phyloP scores from a whole-genome alignment of 140 eudicot species.

The Flaveria floridana region DNA sequence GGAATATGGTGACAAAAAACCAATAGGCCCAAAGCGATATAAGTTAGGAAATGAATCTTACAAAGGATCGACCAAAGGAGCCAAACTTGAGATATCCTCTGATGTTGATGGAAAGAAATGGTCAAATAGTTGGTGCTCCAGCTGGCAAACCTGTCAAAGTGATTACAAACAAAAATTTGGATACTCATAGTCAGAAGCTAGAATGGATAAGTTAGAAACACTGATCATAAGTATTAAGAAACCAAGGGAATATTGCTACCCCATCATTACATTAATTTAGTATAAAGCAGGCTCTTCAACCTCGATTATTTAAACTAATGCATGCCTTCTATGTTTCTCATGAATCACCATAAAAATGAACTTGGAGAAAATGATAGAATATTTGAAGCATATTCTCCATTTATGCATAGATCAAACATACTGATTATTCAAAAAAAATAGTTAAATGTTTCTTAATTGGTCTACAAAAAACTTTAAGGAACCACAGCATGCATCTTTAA shows the following conservation, averaged over 20 bases:
- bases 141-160: conserved; percentile 81
- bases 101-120: conserved; percentile 94
- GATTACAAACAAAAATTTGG: background rate
- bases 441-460: background rate
- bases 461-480: background rate
- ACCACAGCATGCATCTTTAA: conserved; percentile 7
- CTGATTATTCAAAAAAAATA: background rate
- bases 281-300: conserved; percentile 7
- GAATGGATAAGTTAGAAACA: background rate
- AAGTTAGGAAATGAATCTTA: conserved; percentile 41
- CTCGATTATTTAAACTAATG: background rate
- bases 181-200: background rate
- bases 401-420: conserved; percentile 9
- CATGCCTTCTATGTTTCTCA: background rate
- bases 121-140: conserved; percentile 92
- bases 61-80: conserved; percentile 95
- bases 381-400: background rate
- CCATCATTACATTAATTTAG: background rate
- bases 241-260: conserved; percentile 14
- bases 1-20: conserved; percentile 2
- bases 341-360: background rate
- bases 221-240: background rate
- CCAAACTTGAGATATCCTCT: conserved; percentile 86
- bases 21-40: background rate
- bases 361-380: background rate